Evolutionary conservation across 306 rosid genomes (phyloP).

Genomic region (Aeschynomene evenia): DNA sequence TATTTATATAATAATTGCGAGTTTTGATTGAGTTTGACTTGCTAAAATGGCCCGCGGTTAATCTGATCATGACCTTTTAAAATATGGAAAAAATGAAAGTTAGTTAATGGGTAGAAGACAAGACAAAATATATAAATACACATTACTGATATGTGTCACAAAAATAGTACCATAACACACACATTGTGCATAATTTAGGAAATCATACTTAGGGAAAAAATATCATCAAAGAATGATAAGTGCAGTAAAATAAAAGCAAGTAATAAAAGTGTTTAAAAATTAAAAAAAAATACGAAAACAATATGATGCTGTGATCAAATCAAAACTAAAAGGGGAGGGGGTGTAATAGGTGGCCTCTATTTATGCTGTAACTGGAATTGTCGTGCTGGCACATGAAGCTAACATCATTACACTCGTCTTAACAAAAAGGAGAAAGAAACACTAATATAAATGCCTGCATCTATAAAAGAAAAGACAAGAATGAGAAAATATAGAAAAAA

Average conservation of each 20-base stretch:
- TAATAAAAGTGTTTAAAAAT: too few species aligned
- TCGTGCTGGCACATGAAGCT: conserved; percentile 19
- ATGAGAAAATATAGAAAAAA: conserved; percentile 16
- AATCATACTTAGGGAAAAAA: too few species aligned
- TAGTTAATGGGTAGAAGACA: neutral
- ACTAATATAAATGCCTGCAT: neutral
- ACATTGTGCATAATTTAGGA: too few species aligned
- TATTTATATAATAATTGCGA: neutral
- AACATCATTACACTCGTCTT: conserved; percentile 37
- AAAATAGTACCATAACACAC: neutral
- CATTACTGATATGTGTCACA: neutral
- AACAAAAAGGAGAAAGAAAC: conserved; percentile 27
- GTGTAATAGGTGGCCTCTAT: conserved; percentile 13
- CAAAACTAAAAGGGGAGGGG: neutral
- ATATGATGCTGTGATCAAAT: neutral
- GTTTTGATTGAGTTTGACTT: neutral
- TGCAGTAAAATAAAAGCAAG: too few species aligned
- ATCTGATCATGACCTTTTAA: neutral
- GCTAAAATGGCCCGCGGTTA: neutral
- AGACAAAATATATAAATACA: neutral
- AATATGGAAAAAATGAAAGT: neutral
- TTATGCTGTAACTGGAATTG: conserved; percentile 6
- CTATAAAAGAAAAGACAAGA: conserved; percentile 24
- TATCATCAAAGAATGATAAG: too few species aligned
- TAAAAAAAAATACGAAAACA: neutral